phyloP scores from a whole-genome alignment of 805 yeast species.

The Kockiozyma suomiensis region DNA sequence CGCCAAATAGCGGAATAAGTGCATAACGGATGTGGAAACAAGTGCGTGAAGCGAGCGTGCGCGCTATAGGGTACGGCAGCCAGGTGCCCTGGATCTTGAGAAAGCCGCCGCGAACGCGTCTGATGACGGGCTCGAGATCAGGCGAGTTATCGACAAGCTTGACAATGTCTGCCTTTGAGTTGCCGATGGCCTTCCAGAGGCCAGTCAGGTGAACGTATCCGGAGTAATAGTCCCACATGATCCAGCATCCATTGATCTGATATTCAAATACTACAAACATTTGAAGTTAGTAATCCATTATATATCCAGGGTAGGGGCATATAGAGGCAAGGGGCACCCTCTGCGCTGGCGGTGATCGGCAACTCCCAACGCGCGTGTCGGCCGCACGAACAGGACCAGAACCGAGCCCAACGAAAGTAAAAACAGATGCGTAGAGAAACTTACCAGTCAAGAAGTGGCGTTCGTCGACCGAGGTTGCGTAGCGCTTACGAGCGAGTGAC shows the following conservation, averaged over 20 bases:
- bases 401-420: background rate
- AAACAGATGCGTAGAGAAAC: conserved; percentile 3
- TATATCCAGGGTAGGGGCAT: background rate
- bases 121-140: conserved; percentile 61
- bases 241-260: conserved; percentile 66
- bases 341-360: conserved; percentile 13
- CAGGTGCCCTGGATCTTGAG: conserved; percentile 94
- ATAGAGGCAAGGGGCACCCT: background rate
- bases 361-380: conserved; percentile 4
- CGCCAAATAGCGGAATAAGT: conserved; percentile 79
- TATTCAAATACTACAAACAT: conserved; percentile 69
- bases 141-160: conserved; percentile 66
- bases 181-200: conserved; percentile 76
- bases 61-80: conserved; percentile 74
- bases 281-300: background rate
- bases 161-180: conserved; percentile 74
- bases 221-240: conserved; percentile 82
- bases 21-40: conserved; percentile 77
- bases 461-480: conserved; percentile 74
- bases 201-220: conserved; percentile 89
- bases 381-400: background rate
- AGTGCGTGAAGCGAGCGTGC: conserved; percentile 67
- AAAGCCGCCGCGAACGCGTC: conserved; percentile 86
- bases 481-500: conserved; percentile 48
- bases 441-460: conserved; percentile 44